These are phyloP conservation scores for Clausena lansium DNA, from an alignment of 345 rosid species.

Conservation along the genomic window DNA sequence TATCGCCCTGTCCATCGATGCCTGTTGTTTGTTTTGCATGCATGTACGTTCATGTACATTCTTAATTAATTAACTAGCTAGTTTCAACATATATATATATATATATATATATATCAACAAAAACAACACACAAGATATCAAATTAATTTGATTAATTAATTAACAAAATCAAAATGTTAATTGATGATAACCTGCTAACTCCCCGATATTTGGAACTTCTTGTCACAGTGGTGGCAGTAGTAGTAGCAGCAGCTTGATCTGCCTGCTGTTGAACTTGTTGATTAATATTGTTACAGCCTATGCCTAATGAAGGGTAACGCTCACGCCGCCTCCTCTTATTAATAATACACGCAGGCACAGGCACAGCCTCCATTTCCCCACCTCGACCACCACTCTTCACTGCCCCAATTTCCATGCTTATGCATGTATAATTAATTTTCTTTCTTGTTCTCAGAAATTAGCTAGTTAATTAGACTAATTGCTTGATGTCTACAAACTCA, in stretches of 20 bases:
- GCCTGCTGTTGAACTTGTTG: constrained; percentile 12
- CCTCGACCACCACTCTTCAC: constrained; percentile 12
- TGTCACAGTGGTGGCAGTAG: constrained; percentile 31
- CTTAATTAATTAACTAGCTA: no score
- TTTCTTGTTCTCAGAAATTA: neutral
- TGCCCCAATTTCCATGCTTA: no score
- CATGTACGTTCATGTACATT: neutral
- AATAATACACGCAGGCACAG: neutral
- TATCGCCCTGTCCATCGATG: constrained; percentile 47
- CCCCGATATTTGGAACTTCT: constrained; percentile 50
- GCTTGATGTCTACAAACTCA: neutral
- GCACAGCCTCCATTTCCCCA: constrained; percentile 14
- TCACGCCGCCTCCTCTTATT: constrained; percentile 38
- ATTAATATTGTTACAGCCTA: neutral
- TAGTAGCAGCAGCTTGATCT: neutral
- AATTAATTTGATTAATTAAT: no score
- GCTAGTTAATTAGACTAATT: neutral
- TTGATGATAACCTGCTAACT: constrained; percentile 31
- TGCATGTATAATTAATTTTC: no score
- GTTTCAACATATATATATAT: no score
- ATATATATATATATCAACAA: neutral
- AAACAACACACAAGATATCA: no score
- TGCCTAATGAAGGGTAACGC: constrained; percentile 21
- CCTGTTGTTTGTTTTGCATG: constrained; percentile 24
- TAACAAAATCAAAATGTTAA: no score